Base-by-base conservation (phyloP, 805 yeast species). In the Starmerella bombicola region DNA sequence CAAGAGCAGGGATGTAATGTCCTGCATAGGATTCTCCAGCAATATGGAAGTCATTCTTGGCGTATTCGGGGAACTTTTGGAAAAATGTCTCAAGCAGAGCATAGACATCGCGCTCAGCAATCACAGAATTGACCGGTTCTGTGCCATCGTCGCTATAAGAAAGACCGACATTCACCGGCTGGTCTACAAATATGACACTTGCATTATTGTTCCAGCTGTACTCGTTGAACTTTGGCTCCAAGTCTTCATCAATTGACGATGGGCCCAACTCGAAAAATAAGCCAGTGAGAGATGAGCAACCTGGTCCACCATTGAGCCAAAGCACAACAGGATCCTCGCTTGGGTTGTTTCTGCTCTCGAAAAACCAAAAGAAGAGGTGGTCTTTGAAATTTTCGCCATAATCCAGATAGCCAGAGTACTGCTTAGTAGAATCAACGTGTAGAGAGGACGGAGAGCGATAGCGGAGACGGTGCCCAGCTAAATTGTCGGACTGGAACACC, bases 251-350 rank as follows among this genome's bases (percentile, higher is more conserved):
- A 48, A 88, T 78, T 10, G 81, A 70, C 2, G 95, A 73, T 7
- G 97, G 95, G 17, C 98, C 97, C 53, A 86, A 69, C 62, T 88
- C 97, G 55, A 88, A 86, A 57, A 88, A 78, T 48, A 86, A 68
- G n/a, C 97, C 97, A 16, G 93, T 82, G 58, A 83, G 64, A 1
- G 94, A 81, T 1, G 95, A 82, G 61, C 96, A 86, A 10, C 96
- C 96, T 37, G 96, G 96, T 8, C 96, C 96, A 48, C 96, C 96
- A 59, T 86, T 86, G 54, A 86, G 68, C 96, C 94, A 83, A 54
- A 85, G 67, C 38, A 85, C 72, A 32, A 85, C 68, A 2, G 95
- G 95, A 62, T 85, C 95, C 45, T 69, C 81, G 48, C 65, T 65
- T n/a, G 95, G 94, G 61, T 82, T 91, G 60, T 79, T 80, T 48